A percentile compares a stretch with the other conserved stretches of the same genome.
phyloP scores from a whole-genome alignment of 768 basidiomycete species.

The Clavaria fumosa region DNA sequence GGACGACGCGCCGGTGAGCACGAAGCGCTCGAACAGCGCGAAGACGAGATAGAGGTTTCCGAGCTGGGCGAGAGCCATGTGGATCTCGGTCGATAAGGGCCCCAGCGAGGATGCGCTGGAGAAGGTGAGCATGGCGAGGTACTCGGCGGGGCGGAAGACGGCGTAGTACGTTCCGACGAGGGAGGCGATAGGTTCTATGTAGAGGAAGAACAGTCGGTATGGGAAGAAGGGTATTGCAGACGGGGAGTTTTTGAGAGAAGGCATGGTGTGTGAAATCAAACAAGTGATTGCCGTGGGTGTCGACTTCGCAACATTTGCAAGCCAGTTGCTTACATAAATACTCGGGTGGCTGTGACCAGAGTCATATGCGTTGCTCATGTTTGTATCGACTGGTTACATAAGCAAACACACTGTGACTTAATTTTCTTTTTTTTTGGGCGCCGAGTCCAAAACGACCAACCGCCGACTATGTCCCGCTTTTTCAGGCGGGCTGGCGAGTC shows the following conservation, averaged over 20 bases:
- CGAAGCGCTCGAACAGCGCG: conserved; percentile 34
- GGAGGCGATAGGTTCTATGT: conserved; percentile 35
- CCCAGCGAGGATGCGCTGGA: not conserved
- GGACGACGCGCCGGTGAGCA: conserved; percentile 28
- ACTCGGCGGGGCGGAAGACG: conserved; percentile 21
- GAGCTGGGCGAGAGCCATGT: conserved; percentile 30
- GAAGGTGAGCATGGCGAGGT: conserved; percentile 23
- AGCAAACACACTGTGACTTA: too few species aligned
- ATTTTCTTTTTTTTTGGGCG: too few species aligned
- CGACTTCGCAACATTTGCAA: too few species aligned
- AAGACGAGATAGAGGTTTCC: conserved; percentile 37
- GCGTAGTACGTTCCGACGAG: conserved; percentile 35
- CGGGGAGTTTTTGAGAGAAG: too few species aligned
- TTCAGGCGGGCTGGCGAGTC: conserved; percentile 48
- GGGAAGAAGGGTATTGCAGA: conserved; percentile 13
- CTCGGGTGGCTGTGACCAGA: too few species aligned
- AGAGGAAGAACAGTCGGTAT: conserved; percentile 34
- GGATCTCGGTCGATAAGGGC: conserved; percentile 17
- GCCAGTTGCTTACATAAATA: too few species aligned
- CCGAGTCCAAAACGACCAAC: too few species aligned
- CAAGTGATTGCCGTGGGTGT: too few species aligned
- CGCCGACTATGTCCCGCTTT: conserved; percentile 64
- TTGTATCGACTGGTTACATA: too few species aligned
- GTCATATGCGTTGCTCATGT: too few species aligned
- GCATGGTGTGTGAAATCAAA: too few species aligned